Base-by-base conservation (phyloP, 1,284 basidiomycete species). In the Ustilago trichophora region DNA sequence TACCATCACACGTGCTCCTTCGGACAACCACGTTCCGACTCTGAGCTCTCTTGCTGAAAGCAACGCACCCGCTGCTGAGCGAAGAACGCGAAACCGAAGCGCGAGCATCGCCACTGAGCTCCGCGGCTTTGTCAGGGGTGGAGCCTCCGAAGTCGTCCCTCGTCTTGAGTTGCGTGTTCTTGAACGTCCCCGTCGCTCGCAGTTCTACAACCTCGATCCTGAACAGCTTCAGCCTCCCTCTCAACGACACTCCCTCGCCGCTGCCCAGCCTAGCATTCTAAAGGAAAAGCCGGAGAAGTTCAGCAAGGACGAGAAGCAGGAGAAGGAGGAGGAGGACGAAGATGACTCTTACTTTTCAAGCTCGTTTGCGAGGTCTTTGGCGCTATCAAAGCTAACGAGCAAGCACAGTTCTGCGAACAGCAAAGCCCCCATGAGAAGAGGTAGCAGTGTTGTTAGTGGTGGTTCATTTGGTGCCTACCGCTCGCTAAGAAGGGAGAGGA, bases 141-240 rank as follows among this genome's bases (percentile, higher is more conserved):
- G 62, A 34, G 46, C 54, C 11, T 24, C 48, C 9, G 54, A 65
- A 24, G 36, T 57, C 16, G 25, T 65, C 9, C 54, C 62, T 0
- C 49, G 62, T 32, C 49, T 65, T 19, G 54, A 65, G 36, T 33
- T 65, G 18, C 42, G 49, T 3, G 62, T 65, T 4, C 32, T 65
- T 8, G 54, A 65, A 24, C 42, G 46, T 16, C 46, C 41, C 5
- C 43, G 34, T 46, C 41, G 43, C 1, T 55, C 58, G 31, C 36
- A 41, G 22, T 18, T 62, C 27, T 50, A 49, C 36, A 26, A 15
- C n/a, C 41, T 54, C 11, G 43, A 25, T 22, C 12, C 34, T 1
- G 19, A 24, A 1, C 37, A 43, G 26, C 15, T 15, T 27, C 38
- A 19, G 5, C 22, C 19, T 4, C 37, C 24, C 0, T 13, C 16